phyloP scores from a whole-genome alignment of 208 protist species.

The Wallacemonas sp. region DNA sequence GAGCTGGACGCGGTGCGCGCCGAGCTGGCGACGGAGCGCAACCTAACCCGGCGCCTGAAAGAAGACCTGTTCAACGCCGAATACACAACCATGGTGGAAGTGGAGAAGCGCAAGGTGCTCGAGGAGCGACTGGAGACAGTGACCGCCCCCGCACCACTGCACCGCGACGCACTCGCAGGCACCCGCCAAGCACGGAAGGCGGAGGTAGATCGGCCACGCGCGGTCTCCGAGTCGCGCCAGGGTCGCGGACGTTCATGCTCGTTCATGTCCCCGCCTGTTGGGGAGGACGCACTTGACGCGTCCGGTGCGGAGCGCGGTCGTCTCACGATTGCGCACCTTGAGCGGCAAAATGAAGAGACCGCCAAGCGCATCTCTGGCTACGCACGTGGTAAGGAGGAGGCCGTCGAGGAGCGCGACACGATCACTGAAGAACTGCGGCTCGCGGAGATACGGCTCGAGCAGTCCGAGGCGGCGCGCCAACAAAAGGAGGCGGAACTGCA shows the following conservation, averaged over 20 bases:
- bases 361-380: constrained; percentile 31
- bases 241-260: not conserved
- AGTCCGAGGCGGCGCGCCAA: constrained; percentile 38
- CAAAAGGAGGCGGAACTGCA: constrained; percentile 40
- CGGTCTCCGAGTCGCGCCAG: not conserved
- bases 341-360: constrained; percentile 43
- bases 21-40: constrained; percentile 45
- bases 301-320: constrained; percentile 10
- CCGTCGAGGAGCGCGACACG: constrained; percentile 22
- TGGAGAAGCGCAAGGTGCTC: constrained; percentile 68
- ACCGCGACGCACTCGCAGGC: too few species aligned
- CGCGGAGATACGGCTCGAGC: constrained; percentile 43
- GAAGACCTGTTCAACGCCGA: constrained; percentile 85
- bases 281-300: not conserved
- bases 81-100: constrained; percentile 80
- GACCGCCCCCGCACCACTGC: constrained; percentile 22
- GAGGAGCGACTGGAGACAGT: constrained; percentile 49
- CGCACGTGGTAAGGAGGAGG: constrained; percentile 26
- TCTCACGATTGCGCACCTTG: constrained; percentile 27
- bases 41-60: constrained; percentile 64
- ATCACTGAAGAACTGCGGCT: constrained; percentile 47
- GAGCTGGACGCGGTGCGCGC: constrained; percentile 23
- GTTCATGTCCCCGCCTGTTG: not conserved
- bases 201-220: constrained; percentile 30
- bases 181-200: too few species aligned